Evolutionary conservation across 495 filamentous ascomycete species (phyloP), one percentile per base, ranked within the genome.

Genomic region (Cudoniella acicularis): DNA sequence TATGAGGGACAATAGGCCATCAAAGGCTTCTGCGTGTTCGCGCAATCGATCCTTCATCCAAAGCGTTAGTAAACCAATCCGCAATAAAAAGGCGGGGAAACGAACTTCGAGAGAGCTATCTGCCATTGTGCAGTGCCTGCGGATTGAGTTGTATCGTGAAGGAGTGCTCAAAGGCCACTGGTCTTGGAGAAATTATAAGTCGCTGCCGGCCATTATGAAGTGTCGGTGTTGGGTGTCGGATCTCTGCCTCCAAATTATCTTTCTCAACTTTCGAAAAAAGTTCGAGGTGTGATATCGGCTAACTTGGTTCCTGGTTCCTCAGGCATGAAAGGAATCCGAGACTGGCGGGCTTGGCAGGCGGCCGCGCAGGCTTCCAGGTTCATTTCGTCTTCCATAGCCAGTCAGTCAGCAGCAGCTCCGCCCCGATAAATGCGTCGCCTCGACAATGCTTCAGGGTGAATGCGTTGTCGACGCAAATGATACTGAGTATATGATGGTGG

Each of bases 1-100:
- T 67, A 96, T 96, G 49, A 98, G 77, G 23, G 92, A 93, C 60
- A 98, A 79, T 17, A 98, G 74, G 55, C 92, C 91, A 70, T 96
- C 88, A 68, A 98, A 97, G 60, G 92, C 86, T 72, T 88, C 80
- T 27, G 90, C 85, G 69, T 96, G 89, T 72, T 84, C 87, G 70
- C 84, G 87, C 64, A 98, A 80, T 64, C 91, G 90, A 67, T 92
- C 90, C 94, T 94, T 62, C 18, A 55, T 57, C 23, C 11, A 6
- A 18, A 45, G 49, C 47, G 56, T 67, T 60, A 65, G 56, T 40
- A 56, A 36, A 20, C 16, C 2, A 49, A 26, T 26, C 36, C 43
- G 45, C 27, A 45, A 22, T 56, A 21, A 64, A 60, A 53, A 51
- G 61, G 61, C 54, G 64, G 61, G 61, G 61, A 62, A 40, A 40